Percentiles rank a stretch among this genome's conserved stretches.
These are phyloP conservation scores for Daphne laureola DNA, from an alignment of 441 rosid species.

Conservation along the genomic window DNA sequence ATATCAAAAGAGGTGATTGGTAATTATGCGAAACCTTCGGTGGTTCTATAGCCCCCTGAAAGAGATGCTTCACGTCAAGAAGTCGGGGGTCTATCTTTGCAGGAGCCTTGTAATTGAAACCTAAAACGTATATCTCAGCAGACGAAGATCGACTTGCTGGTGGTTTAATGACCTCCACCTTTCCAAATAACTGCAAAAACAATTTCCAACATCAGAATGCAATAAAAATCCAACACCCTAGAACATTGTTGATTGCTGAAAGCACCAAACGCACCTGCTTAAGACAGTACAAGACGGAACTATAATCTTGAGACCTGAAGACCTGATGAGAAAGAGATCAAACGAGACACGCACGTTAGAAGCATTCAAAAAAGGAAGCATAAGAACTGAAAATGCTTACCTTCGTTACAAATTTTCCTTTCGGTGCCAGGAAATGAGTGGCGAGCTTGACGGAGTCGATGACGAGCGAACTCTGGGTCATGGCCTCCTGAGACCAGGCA, in stretches of 20 bases:
- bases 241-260: not conserved
- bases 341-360: not conserved
- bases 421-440: slow-evolving; percentile 69
- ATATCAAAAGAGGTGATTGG: not conserved
- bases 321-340: slow-evolving; percentile 28
- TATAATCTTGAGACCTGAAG: slow-evolving; percentile 91
- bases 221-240: not conserved
- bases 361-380: too few relatives aligned
- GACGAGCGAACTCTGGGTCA: slow-evolving; percentile 79
- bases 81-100: slow-evolving; percentile 83
- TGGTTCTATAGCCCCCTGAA: slow-evolving; percentile 63
- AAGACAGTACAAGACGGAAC: slow-evolving; percentile 69
- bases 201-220: slow-evolving; percentile 11
- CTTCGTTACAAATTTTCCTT: slow-evolving; percentile 71
- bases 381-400: slow-evolving; percentile 20
- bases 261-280: slow-evolving; percentile 39
- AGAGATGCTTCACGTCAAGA: slow-evolving; percentile 71
- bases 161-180: slow-evolving; percentile 88
- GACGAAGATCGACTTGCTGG: slow-evolving; percentile 86
- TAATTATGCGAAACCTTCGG: slow-evolving; percentile 13
- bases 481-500: slow-evolving; percentile 82
- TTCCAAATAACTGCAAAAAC: slow-evolving; percentile 63
- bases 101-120: slow-evolving; percentile 78
- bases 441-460: slow-evolving; percentile 80
- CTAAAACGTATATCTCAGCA: slow-evolving; percentile 80